Evolutionary conservation across 306 rosid species (phyloP).

Genomic region (Sechiopsis laciniata): DNA sequence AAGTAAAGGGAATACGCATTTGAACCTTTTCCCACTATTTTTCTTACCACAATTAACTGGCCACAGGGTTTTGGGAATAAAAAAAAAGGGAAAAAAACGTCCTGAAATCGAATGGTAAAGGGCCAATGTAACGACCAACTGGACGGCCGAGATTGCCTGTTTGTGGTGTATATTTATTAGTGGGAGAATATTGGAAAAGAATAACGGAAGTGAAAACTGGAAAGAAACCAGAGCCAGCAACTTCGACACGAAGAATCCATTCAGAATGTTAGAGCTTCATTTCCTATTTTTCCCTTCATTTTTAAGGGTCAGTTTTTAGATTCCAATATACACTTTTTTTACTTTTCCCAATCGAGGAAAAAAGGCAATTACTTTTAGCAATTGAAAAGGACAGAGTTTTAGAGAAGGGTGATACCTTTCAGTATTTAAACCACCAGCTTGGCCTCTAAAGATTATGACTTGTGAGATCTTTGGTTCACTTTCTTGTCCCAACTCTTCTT

Average conservation of each 20-base stretch:
- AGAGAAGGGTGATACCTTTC: neutral
- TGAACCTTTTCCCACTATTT: neutral
- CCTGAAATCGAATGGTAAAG: neutral
- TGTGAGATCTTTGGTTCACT: neutral
- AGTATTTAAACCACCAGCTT: constrained; percentile 9
- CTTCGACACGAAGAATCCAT: constrained; percentile 16
- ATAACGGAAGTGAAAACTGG: constrained; percentile 8
- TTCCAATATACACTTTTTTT: constrained; percentile 3
- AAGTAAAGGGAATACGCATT: constrained; percentile 7
- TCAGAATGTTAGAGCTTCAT: neutral
- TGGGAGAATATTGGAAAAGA: constrained; percentile 17
- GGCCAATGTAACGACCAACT: neutral
- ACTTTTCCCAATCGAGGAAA: constrained; percentile 6
- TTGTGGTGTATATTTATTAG: constrained; percentile 7
- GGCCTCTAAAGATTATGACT: neutral
- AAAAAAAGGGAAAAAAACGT: too few species aligned
- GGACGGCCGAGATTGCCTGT: constrained; percentile 12
- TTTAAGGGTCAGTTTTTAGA: neutral
- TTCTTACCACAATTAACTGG: constrained; percentile 10
- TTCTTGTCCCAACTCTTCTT: constrained; percentile 9
- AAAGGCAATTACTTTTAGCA: neutral
- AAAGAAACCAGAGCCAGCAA: constrained; percentile 1
- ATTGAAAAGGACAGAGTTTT: neutral
- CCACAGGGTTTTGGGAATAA: constrained; percentile 8
- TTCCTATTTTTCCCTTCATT: neutral